Conservation (phyloP, 2,329 filamentous ascomycete species). For the Aspergillus sp. region DNA sequence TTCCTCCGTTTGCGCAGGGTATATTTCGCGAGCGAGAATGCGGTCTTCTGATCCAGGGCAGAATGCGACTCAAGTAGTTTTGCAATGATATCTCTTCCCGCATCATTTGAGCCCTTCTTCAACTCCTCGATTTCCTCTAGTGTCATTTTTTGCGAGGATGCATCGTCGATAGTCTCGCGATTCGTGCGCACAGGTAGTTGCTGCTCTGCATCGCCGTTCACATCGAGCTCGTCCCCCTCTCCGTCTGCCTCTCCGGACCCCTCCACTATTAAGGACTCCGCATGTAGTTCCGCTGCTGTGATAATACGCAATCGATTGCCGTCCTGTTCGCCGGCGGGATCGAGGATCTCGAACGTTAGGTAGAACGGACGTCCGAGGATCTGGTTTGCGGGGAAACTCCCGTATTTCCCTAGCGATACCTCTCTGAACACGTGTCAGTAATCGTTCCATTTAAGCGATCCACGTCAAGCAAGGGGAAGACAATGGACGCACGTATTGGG, state of each 20-base stretch:
- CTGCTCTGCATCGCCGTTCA: constrained; percentile 21
- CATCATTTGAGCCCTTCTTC: constrained; percentile 64
- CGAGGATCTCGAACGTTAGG: constrained; percentile 81
- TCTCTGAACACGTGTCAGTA: constrained; percentile 46
- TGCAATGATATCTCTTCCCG: constrained; percentile 83
- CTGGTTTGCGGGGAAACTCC: constrained; percentile 78
- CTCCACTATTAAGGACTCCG: constrained; percentile 57
- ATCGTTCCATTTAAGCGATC: background rate
- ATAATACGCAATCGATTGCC: constrained; percentile 67
- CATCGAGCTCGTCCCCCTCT: constrained; percentile 28
- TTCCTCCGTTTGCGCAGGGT: constrained; percentile 90
- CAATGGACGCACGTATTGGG: constrained; percentile 55
- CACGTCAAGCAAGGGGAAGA: constrained; percentile 8
- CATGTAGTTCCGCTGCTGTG: constrained; percentile 71
- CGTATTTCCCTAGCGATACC: constrained; percentile 87
- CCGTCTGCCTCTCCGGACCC: constrained; percentile 29
- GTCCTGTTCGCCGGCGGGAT: constrained; percentile 51
- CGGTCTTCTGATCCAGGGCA: constrained; percentile 85
- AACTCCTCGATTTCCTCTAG: constrained; percentile 63
- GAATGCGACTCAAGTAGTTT: constrained; percentile 86
- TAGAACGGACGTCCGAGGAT: constrained; percentile 87
- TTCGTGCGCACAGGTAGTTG: constrained; percentile 52
- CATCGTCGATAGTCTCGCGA: constrained; percentile 55
- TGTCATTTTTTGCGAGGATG: constrained; percentile 64
- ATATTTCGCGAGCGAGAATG: constrained; percentile 90